Evolutionary conservation across 768 basidiomycete genomes (phyloP), one percentile per base, ranked within the genome.

Genomic region (Mycena crocata): DNA sequence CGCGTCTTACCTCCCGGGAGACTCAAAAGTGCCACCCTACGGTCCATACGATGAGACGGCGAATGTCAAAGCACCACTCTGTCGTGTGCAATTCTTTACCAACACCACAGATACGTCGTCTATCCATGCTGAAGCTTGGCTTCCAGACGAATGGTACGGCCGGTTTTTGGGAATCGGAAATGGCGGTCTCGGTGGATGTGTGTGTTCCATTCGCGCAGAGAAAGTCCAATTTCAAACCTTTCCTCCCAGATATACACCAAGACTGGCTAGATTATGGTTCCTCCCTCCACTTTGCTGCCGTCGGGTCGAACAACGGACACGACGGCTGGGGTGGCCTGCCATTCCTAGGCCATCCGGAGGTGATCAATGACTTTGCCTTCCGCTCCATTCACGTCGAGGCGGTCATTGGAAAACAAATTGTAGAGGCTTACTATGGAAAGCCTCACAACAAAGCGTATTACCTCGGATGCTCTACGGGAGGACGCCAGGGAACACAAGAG

Each of bases 381-480:
- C 73, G 74, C 19, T 57, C 74, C 13, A 66, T 76, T 48, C 76
- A 77, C 59, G 66, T 66, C n/a, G 70, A 68, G 37, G 67, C 67
- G 1, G 65, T 75, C n/a, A 51, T 74, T n/a, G 74, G 73, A 3
- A 77, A 77, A 40, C 68, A 70, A 31, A 65, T 77, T 32, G 66
- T 70, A 14, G 67, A 70, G 19, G 60, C 63, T 17, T 77, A 73
- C 56, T 77, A 77, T 64, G 68, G 66, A n/a, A 57, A 46, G 2
- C 48, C 57, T n/a, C 68, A 71, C 42, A 23, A 34, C 51, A 75
- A 75, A 52, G 64, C 73, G 21, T 77, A 77, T 45, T 77, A 68
- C 35, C 40, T 71, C 17, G 76, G 76, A 17, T 77, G 76, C 64
- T 75, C 74, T 0, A 74, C 69, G 1, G 76, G 75, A 12, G 76